Evolutionary conservation across 192 early-diverging fungal species (phyloP), one percentile per base, ranked within the genome.

Genomic region (Ramicandelaber brevisporus): DNA sequence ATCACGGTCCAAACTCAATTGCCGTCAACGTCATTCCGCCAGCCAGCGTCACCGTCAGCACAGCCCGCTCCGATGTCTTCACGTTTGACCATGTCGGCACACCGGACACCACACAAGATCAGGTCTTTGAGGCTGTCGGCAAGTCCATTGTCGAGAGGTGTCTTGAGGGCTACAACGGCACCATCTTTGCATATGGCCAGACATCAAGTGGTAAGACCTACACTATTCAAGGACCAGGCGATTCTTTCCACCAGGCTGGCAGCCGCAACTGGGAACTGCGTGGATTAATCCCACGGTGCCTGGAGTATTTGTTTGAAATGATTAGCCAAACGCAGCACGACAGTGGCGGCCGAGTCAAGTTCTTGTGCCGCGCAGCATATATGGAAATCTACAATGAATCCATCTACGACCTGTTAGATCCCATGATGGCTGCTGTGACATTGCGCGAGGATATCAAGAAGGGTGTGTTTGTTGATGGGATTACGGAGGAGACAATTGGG

Each of bases 361-460:
- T 62, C 58, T 53, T 70, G 22, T 87, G 83, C 44, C 62, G 70
- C 21, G 85, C 78, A 4, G 84, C 82, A 0, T 87, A 84, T 36
- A 70, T 90, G 29, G 83, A 90, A 34, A 87, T 87, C 42, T 90
- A 90, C 61, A 87, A 90, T 43, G 86, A 90, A 47, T 68, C 69
- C 29, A 81, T 90, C 31, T 68, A 68, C 27, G 86, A 90, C 38
- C 47, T 90, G 23, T 56, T 90, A 13, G 79, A 77, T 37, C 55
- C 69, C 52, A 42, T 54, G 4, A 50, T 57, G 20, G 44, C 51
- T 13, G 50, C 49, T 10, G 55, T 61, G 9, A 55, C 62, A 6
- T 44, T 67, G 34, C 57, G 68, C 29, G 70, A 73, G 37, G 65
- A 70, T 40, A 66, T 65, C 31, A 68, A 73, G 18, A 42, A 54